Conservation (phyloP, 2,329 filamentous ascomycete species). For the Xylariales sp. region DNA sequence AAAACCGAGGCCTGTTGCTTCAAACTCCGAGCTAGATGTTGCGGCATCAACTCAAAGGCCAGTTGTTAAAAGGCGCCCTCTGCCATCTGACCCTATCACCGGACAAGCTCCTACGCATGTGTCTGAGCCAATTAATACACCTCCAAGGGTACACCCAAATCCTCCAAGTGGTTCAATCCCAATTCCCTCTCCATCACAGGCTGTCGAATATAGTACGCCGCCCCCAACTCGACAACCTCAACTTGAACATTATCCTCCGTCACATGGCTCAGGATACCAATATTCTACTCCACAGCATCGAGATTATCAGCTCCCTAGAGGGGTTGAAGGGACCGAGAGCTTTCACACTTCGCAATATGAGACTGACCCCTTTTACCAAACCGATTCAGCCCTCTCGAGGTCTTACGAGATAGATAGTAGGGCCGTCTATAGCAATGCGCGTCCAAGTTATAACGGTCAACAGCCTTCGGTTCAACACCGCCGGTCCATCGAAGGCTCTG, state of each 20-base stretch:
- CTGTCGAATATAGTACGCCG: slow-evolving; percentile 62
- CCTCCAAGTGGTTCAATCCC: slow-evolving; percentile 56
- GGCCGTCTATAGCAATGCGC: slow-evolving; percentile 38
- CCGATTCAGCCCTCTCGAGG: slow-evolving; percentile 51
- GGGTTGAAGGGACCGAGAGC: slow-evolving; percentile 42
- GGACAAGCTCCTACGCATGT: slow-evolving; percentile 59
- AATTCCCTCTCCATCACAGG: slow-evolving; percentile 65
- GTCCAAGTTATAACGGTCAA: slow-evolving; percentile 39
- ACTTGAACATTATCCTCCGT: slow-evolving; percentile 53
- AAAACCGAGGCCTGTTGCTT: slow-evolving; percentile 60
- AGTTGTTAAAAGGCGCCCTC: slow-evolving; percentile 82
- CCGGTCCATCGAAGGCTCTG: slow-evolving; percentile 55
- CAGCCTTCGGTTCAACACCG: slow-evolving; percentile 46
- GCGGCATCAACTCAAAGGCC: slow-evolving; percentile 55
- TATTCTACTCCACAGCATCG: slow-evolving; percentile 54
- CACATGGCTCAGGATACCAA: slow-evolving; percentile 45
- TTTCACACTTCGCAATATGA: slow-evolving; percentile 44
- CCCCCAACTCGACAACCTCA: slow-evolving; percentile 51
- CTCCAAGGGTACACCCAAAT: slow-evolving; percentile 61
- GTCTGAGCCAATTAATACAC: slow-evolving; percentile 59
- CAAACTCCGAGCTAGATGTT: slow-evolving; percentile 51
- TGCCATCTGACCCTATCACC: slow-evolving; percentile 81
- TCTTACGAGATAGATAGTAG: slow-evolving; percentile 43
- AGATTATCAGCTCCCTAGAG: slow-evolving; percentile 49
- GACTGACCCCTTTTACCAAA: slow-evolving; percentile 49